Base-by-base conservation (phyloP, 148 eudicot genomes). In the Spergularia marina region DNA sequence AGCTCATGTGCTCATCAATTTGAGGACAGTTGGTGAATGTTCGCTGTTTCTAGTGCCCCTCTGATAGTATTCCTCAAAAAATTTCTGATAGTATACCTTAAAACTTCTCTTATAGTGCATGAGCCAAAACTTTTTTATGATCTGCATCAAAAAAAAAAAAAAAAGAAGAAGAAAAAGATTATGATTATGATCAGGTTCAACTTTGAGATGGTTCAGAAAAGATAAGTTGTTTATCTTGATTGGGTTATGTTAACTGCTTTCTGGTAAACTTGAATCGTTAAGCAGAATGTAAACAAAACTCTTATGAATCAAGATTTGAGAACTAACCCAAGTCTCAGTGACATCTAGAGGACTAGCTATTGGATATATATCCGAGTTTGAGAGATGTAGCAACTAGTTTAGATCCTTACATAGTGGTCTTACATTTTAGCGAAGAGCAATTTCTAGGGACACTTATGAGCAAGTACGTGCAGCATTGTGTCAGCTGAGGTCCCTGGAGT, bases 391-490 rank as follows among this genome's bases (percentile, higher is more conserved):
- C 30, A 9, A 25, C 10, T 75, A n/a, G 67, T 54, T 12, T 23
- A 51, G 60, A 70, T 70, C 69, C 40, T 79, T 53, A 30, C 68
- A 70, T 70, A 80, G 68, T 63, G 59, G 53, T 68, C 55, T 53
- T 68, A 36, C 47, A 39, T 62, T 62, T 69, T 34, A 57, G 72
- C 10, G 66, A 74, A 79, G 75, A 79, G 71, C 78, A 79, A 79
- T 74, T 74, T 79, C 82, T 74, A 16, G 68, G 39, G 53, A 51
- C 60, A 7, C 30, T 7, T n/a, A 15, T 71, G 52, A 67, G 73
- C 67, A 74, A 68, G 70, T 41, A 60, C 70, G 10, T 53, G 78
- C 65, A 73, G 67, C 64, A 39, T 66, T 51, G 52, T 39, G 67
- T 74, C 20, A 76, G 52, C 75, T 61, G 76, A 51, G 74, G 30